Conservation (phyloP, 805 yeast genomes). For the Starmerella gropengiesseri region DNA sequence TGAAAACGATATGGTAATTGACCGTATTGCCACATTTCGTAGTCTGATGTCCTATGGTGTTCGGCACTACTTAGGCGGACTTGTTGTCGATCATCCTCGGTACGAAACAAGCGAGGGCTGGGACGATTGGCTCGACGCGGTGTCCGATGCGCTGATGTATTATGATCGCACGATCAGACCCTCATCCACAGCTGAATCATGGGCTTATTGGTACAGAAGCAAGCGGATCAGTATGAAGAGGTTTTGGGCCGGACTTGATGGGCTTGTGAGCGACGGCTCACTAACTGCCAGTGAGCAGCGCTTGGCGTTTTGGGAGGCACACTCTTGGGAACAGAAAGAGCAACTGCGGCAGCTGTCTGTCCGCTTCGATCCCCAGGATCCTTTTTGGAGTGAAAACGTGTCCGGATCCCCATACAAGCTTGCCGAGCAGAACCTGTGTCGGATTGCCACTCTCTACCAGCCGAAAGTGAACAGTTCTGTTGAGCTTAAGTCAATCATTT, state of each 20-base stretch:
- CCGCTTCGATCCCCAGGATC: no score
- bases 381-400: no score
- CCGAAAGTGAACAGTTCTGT: no score
- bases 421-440: no score
- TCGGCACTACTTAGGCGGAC: background rate
- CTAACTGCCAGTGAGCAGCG: background rate
- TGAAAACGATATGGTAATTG: background rate
- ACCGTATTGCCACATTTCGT: background rate
- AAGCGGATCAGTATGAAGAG: background rate
- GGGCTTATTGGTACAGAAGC: background rate
- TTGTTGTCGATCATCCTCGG: background rate
- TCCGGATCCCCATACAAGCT: no score
- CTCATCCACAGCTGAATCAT: background rate
- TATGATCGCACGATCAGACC: background rate
- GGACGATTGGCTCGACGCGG: background rate
- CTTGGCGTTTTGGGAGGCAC: background rate
- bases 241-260: background rate
- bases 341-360: background rate
- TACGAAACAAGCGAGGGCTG: background rate
- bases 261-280: background rate
- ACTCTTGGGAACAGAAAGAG: background rate
- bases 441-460: no score
- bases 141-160: background rate
- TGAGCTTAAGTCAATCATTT: no score
- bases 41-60: background rate